Evolutionary conservation across 805 yeast species (phyloP).

Genomic region (Myxozyma vanderwaltii): DNA sequence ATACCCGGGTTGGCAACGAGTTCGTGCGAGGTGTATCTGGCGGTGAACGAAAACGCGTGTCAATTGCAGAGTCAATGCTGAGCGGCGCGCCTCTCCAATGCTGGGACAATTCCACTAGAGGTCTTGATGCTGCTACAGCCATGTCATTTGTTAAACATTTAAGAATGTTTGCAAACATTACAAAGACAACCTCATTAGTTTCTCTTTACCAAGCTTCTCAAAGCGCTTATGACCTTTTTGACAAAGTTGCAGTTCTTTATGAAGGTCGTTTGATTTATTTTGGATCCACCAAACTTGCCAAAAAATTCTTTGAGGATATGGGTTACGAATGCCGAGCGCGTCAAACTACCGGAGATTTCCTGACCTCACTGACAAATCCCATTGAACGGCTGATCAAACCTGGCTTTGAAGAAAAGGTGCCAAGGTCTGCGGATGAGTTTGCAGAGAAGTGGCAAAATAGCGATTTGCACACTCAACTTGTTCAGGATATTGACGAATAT

Average conservation of each 20-base stretch:
- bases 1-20: slow-evolving; percentile 51
- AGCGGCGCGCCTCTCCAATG: slow-evolving; percentile 53
- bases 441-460: slow-evolving; percentile 53
- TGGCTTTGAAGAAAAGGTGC: slow-evolving; percentile 54
- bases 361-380: slow-evolving; percentile 49
- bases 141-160: slow-evolving; percentile 62
- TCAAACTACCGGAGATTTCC: slow-evolving; percentile 52
- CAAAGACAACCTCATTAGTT: slow-evolving; percentile 56
- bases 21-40: slow-evolving; percentile 61
- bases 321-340: slow-evolving; percentile 59
- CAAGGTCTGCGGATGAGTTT: slow-evolving; percentile 48
- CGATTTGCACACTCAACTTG: slow-evolving; percentile 46
- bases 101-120: slow-evolving; percentile 73
- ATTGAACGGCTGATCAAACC: slow-evolving; percentile 50
- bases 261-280: slow-evolving; percentile 60
- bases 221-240: slow-evolving; percentile 56
- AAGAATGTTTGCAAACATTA: slow-evolving; percentile 55
- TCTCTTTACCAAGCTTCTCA: slow-evolving; percentile 65
- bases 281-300: slow-evolving; percentile 53
- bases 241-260: slow-evolving; percentile 56
- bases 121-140: slow-evolving; percentile 71
- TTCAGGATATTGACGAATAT: slow-evolving; percentile 50
- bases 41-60: slow-evolving; percentile 59
- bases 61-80: slow-evolving; percentile 55
- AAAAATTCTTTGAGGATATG: slow-evolving; percentile 53